These are phyloP conservation scores for Aspergillus unguis DNA, from an alignment of 2,329 filamentous ascomycete species.

Conservation along the genomic window DNA sequence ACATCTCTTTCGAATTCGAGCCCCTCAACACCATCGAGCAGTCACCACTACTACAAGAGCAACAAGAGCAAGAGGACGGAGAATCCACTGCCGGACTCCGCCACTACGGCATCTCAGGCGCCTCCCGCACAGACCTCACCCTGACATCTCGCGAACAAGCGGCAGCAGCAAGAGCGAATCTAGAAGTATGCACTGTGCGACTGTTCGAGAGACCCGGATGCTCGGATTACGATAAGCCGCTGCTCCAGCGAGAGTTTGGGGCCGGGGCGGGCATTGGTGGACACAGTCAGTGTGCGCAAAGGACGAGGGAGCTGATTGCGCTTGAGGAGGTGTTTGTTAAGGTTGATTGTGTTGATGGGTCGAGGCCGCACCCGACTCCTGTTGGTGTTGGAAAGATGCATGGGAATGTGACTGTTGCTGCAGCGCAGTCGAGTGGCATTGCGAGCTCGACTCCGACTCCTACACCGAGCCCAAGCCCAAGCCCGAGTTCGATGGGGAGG, in stretches of 20 bases:
- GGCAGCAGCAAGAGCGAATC: not conserved
- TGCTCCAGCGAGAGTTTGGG: conserved; percentile 23
- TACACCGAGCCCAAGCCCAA: not conserved
- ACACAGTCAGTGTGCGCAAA: conserved; percentile 24
- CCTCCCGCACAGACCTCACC: too few species aligned
- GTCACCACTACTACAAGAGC: too few species aligned
- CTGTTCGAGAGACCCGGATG: conserved; percentile 34
- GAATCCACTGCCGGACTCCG: too few species aligned
- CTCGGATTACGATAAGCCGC: conserved; percentile 21
- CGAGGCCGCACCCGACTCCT: not conserved
- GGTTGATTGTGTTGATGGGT: conserved; percentile 25
- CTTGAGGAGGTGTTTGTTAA: conserved; percentile 31
- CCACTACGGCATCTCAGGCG: too few species aligned
- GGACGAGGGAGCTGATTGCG: conserved; percentile 20
- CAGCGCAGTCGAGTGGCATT: not conserved
- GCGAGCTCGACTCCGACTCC: not conserved
- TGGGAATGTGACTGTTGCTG: not conserved
- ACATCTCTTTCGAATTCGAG: conserved; percentile 28
- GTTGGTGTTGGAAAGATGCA: not conserved
- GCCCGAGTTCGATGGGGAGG: not conserved
- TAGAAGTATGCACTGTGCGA: conserved; percentile 30
- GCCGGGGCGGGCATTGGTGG: not conserved
- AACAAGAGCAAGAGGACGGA: too few species aligned
- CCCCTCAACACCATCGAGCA: not conserved
- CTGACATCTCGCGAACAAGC: not conserved